Conservation (phyloP, 441 rosid species). For the Jatropha podagrica region DNA sequence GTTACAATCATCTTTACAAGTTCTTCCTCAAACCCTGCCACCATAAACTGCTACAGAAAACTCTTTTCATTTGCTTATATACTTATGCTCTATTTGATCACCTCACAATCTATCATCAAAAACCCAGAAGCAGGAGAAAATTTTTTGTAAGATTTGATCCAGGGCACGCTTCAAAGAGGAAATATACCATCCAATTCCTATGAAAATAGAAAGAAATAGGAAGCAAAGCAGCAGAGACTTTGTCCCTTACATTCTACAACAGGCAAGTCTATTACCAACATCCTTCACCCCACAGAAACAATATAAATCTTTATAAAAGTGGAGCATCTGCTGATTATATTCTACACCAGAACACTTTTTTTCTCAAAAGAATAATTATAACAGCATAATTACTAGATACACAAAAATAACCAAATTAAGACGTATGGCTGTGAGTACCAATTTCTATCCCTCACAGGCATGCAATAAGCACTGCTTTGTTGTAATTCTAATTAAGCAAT, state of each 20-base stretch:
- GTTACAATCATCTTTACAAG: too few species aligned
- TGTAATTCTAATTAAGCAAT: background rate
- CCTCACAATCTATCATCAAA: background rate
- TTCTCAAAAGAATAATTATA: background rate
- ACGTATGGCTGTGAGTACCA: background rate
- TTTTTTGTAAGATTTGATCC: background rate
- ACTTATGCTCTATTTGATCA: background rate
- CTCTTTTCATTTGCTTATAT: background rate
- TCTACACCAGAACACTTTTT: constrained; percentile 1
- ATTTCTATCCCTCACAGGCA: background rate
- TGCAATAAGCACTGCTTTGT: background rate
- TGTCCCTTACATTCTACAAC: background rate
- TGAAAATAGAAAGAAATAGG: too few species aligned
- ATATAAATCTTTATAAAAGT: background rate
- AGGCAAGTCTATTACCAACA: background rate
- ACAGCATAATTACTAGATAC: background rate
- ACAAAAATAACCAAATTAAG: constrained; percentile 1
- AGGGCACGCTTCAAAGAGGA: background rate
- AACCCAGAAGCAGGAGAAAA: background rate
- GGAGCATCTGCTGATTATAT: background rate
- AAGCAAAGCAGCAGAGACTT: too few species aligned
- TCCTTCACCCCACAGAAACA: background rate
- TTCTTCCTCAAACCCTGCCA: too few species aligned
- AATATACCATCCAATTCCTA: too few species aligned
- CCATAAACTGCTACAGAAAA: background rate